Evolutionary conservation across 2,329 filamentous ascomycete genomes (phyloP).

Genomic region (Lachnum nothofagi): DNA sequence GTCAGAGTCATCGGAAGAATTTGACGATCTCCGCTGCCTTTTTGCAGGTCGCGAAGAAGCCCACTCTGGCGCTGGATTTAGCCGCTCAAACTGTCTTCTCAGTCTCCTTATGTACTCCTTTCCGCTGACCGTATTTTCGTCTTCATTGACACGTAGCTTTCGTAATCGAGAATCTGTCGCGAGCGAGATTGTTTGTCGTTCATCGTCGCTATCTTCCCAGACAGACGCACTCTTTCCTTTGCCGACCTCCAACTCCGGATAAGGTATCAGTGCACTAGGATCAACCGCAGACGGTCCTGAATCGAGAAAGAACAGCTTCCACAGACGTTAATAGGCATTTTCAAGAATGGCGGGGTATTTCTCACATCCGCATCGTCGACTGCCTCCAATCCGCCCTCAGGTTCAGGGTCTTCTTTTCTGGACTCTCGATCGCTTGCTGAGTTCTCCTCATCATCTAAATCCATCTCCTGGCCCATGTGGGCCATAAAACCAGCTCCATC

Average conservation of each 20-base stretch:
- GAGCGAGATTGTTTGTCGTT: conserved; percentile 77
- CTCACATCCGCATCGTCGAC: conserved; percentile 64
- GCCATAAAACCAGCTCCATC: conserved; percentile 76
- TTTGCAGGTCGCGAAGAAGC: conserved; percentile 49
- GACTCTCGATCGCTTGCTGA: conserved; percentile 19
- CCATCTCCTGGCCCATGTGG: conserved; percentile 58
- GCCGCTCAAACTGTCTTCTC: conserved; percentile 66
- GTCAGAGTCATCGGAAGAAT: conserved; percentile 44
- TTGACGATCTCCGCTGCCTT: conserved; percentile 44
- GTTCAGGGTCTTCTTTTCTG: conserved; percentile 40
- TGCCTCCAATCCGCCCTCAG: conserved; percentile 53
- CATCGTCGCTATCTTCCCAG: conserved; percentile 96
- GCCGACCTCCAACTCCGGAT: conserved; percentile 30
- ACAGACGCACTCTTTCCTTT: conserved; percentile 49
- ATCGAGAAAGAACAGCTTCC: conserved; percentile 36
- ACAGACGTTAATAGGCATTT: conserved; percentile 8
- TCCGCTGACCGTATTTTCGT: conserved; percentile 80
- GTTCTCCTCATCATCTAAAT: conserved; percentile 21
- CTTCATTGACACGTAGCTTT: conserved; percentile 75
- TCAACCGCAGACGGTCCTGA: conserved; percentile 30
- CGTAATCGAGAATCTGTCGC: conserved; percentile 69
- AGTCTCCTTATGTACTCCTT: conserved; percentile 78
- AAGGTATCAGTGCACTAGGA: conserved; percentile 20
- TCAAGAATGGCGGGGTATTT: conserved; percentile 1
- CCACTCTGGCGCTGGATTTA: conserved; percentile 59